Evolutionary conservation across 2,329 filamentous ascomycete species (phyloP), one percentile per base, ranked within the genome.

Genomic region (Clonostachys rhizophaga): DNA sequence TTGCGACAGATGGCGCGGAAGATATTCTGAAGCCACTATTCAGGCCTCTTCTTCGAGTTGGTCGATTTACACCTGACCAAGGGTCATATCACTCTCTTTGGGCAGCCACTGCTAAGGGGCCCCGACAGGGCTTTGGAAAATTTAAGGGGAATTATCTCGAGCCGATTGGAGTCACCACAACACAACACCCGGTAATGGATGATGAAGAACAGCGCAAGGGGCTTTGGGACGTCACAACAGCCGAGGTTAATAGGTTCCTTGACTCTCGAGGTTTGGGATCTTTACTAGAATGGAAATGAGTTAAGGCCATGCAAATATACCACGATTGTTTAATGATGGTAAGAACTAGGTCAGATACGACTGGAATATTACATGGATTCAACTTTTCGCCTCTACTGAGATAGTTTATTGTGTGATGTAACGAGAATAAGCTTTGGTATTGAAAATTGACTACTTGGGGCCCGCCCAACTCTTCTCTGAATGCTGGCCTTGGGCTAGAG

Each of bases 71-170:
- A 3, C 13, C 37, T 4, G 54, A 57, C 3, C 41, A 49, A 24
- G 57, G 54, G 4, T 55, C 55, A 1, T 47, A 42, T 20, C 47
- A 48, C 14, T 37, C 48, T 6, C 37, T 58, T 9, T 58, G 54
- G 37, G 52, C 55, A 6, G 55, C 54, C 11, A 58, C 56, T 2
- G 52, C 50, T 1, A 17, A 18, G 9, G 46, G 47, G 24, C 49
- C 55, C 12, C 49, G 50, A n/a, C 34, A 46, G 5, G 43, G 49
- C 9, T 11, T 43, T 2, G 44, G 48, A 3, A 37, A 37, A 44
- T 56, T 52, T 37, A 52, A 49, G 35, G 56, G 55, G 1, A 53
- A 40, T 17, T 58, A 55, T n/a, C 16, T 56, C 5, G 50, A 52
- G 43, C 54, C 53, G 1, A 40, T 52, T 18, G 55, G 53, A 6